Conservation (phyloP, 2,329 filamentous ascomycete genomes). For the Capronia coronata region DNA sequence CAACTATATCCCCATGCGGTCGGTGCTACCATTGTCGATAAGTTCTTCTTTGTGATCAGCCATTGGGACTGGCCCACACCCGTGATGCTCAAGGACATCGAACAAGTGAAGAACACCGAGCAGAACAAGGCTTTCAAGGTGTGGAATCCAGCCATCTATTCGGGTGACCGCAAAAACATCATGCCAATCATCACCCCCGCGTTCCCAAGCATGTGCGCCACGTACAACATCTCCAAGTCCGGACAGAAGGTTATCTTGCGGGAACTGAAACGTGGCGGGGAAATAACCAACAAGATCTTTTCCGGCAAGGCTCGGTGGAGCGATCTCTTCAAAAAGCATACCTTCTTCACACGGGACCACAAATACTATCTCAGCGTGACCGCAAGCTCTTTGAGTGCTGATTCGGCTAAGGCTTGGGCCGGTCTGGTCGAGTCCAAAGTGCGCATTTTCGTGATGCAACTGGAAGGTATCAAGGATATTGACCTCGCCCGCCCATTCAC, state of each 20-base stretch:
- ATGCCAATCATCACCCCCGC: conserved; percentile 99
- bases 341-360: conserved; percentile 87
- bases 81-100: conserved; percentile 82
- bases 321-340: conserved; percentile 80
- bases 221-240: conserved; percentile 84
- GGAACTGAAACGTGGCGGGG: conserved; percentile 70
- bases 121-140: conserved; percentile 48
- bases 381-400: conserved; percentile 72
- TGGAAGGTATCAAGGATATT: conserved; percentile 75
- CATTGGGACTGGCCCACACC: conserved; percentile 92
- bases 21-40: conserved; percentile 78
- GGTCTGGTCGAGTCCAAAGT: conserved; percentile 93
- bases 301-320: conserved; percentile 72
- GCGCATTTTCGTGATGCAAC: conserved; percentile 70
- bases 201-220: conserved; percentile 96
- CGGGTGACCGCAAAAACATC: conserved; percentile 72
- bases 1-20: conserved; percentile 93
- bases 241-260: conserved; percentile 76
- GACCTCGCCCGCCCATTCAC: conserved; percentile 83
- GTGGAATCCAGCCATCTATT: conserved; percentile 87
- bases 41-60: conserved; percentile 89
- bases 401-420: conserved; percentile 79
- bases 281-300: conserved; percentile 75
- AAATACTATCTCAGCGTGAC: conserved; percentile 93
- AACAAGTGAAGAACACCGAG: conserved; percentile 71